Conservation (phyloP, 2,329 filamentous ascomycete genomes). For the Corynespora cassiicola region DNA sequence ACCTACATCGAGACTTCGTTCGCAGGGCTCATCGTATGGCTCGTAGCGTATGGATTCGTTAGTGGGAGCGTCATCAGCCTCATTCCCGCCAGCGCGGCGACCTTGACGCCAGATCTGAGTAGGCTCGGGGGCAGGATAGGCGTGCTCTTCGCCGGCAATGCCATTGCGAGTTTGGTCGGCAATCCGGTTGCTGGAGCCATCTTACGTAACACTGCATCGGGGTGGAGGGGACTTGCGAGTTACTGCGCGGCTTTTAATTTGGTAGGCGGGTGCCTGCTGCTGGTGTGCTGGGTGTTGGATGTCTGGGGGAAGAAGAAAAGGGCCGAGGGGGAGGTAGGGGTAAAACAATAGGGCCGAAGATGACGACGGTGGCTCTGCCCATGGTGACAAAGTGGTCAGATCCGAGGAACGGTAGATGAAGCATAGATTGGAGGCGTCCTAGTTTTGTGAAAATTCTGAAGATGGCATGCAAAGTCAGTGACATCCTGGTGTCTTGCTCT, state of each 20-base stretch:
- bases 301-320: conserved; percentile 5
- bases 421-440: too few relatives aligned
- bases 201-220: conserved; percentile 8
- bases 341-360: background rate
- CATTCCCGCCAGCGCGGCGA: conserved; percentile 21
- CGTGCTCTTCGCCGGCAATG: conserved; percentile 28
- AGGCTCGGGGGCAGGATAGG: conserved; percentile 27
- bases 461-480: too few relatives aligned
- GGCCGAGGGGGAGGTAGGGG: background rate
- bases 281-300: conserved; percentile 9
- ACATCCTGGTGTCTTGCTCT: too few relatives aligned
- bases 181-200: conserved; percentile 28
- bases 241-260: conserved; percentile 17
- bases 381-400: too few relatives aligned
- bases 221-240: conserved; percentile 13
- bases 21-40: conserved; percentile 19
- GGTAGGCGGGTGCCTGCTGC: conserved; percentile 11
- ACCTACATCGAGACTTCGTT: conserved; percentile 15
- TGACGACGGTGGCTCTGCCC: too few relatives aligned
- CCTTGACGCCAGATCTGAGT: conserved; percentile 23
- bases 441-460: too few relatives aligned
- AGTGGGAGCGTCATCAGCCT: conserved; percentile 23
- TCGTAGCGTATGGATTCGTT: conserved; percentile 20
- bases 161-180: conserved; percentile 26
- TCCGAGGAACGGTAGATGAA: too few relatives aligned